Conservation (phyloP, 192 early-diverging fungal species). For the Entophlyctis luteolus region DNA sequence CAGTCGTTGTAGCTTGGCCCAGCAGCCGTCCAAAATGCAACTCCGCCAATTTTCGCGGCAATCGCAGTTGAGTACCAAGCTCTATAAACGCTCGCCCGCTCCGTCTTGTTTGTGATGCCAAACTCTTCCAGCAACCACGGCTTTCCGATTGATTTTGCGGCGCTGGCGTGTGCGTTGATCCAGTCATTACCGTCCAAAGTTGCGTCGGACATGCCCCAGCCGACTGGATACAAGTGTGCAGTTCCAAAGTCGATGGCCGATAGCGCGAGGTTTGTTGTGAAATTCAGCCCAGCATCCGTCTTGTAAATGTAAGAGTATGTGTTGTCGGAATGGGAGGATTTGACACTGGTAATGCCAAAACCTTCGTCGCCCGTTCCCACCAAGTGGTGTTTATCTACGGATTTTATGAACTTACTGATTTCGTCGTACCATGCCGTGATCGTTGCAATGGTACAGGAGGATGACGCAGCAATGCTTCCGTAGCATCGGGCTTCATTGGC, state of each 20-base stretch:
- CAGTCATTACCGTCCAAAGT: neutral
- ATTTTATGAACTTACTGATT: slow-evolving; percentile 36
- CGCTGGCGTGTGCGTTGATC: neutral
- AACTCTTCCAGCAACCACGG: neutral
- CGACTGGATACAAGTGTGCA: neutral
- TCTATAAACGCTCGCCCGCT: neutral
- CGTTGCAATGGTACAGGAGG: neutral
- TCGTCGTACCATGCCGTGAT: slow-evolving; percentile 30
- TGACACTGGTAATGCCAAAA: neutral
- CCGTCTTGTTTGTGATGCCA: neutral
- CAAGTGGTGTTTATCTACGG: slow-evolving; percentile 39
- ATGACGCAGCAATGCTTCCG: neutral
- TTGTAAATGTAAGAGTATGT: neutral
- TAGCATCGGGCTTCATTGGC: slow-evolving; percentile 28
- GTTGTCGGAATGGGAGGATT: neutral
- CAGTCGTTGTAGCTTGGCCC: neutral
- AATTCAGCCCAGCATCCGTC: neutral
- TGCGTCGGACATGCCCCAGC: neutral
- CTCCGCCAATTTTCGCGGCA: neutral
- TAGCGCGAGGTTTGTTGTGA: neutral
- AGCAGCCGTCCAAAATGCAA: neutral
- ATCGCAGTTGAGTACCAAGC: neutral
- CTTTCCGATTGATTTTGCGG: neutral
- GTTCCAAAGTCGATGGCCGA: neutral
- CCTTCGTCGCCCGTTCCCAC: slow-evolving; percentile 17